Evolutionary conservation across 345 rosid genomes (phyloP), one percentile per base, ranked within the genome.

Genomic region (Carallia pectinifolia): DNA sequence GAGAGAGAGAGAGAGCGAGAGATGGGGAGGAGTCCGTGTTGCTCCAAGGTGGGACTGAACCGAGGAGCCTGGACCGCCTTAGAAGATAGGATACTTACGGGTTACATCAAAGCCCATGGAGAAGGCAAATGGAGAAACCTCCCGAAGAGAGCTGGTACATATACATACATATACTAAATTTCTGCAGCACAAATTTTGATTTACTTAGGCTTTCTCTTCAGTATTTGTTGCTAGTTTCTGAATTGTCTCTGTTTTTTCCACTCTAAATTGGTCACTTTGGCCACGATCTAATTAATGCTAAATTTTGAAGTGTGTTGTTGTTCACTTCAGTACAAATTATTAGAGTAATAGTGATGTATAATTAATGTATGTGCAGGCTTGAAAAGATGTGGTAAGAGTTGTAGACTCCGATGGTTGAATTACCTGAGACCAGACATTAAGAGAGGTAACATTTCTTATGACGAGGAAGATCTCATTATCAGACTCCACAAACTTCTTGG

Each of bases 381-480:
- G 23, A 55, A 38, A 61, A 71, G 74, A 62, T 63, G 86, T 18
- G 83, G 80, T 23, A 82, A 80, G 78, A 82, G 86, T 66, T 82
- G 86, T 71, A 75, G 86, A 36, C 76, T 80, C 3, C 38, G 83
- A 6, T 82, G 86, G 86, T 65, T 80, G 52, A 82, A 82, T 65
- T 80, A 82, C 19, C 67, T 79, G 58, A 76, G 80, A 44, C 85
- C 85, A 6, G 79, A 79, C 53, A 79, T 82, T 75, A 82, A 79
- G 67, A 74, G 86, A 53, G 86, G 86, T 6, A 77, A 82, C 60
- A 77, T 82, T 50, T 23, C 83, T 6, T 53, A 56, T 2, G 80
- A 80, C 18, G 86, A 82, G 72, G 86, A 82, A 61, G 86, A 80
- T 65, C 81, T 81, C 44, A 81, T 81, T 47, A 53, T 75, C 66